These are phyloP conservation scores for Beta macrorhiza DNA, from an alignment of 179 eudicot genomes.

Conservation along the genomic window DNA sequence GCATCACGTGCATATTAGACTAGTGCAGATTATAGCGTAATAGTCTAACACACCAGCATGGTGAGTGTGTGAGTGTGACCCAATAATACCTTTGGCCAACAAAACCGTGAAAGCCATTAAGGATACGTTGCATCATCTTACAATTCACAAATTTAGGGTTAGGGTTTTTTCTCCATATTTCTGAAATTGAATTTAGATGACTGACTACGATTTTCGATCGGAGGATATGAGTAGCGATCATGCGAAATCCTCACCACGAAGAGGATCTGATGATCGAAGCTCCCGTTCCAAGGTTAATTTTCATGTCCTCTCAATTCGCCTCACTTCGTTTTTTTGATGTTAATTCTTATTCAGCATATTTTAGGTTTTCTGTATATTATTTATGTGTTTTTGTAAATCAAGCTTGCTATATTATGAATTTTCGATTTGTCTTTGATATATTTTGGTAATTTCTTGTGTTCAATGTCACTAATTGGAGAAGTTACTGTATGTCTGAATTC, in stretches of 20 bases:
- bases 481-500: neutral
- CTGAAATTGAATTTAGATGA: constrained; percentile 11
- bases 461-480: neutral
- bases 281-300: constrained; percentile 34
- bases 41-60: too few relatives aligned
- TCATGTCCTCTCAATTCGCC: neutral
- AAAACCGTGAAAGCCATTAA: neutral
- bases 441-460: neutral
- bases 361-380: too few relatives aligned
- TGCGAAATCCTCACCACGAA: constrained; percentile 31
- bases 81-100: neutral
- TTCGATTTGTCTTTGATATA: neutral
- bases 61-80: neutral
- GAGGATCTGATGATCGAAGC: constrained; percentile 38
- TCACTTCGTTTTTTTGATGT: neutral
- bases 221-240: constrained; percentile 29
- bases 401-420: neutral
- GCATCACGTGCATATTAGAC: too few relatives aligned
- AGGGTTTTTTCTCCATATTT: constrained; percentile 27
- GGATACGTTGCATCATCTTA: too few relatives aligned
- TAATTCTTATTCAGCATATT: neutral
- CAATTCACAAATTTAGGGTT: constrained; percentile 26
- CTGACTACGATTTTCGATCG: constrained; percentile 18
- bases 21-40: too few relatives aligned
- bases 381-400: neutral